These are phyloP conservation scores for Durusdinium trenchii DNA, from an alignment of 73 alveolate species.

Conservation along the genomic window DNA sequence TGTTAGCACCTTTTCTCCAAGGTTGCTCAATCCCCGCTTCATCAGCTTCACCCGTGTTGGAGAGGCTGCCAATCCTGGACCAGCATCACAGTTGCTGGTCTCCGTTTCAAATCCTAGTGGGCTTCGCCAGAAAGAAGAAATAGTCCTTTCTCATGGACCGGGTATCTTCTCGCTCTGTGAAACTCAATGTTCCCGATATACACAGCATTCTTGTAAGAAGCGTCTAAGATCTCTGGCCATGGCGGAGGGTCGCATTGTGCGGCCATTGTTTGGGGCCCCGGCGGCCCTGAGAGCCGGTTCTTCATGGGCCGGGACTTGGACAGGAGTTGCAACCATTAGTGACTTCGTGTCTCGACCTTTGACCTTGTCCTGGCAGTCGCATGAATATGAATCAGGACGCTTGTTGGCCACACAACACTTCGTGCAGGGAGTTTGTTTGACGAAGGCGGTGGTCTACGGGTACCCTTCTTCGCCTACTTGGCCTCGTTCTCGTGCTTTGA, in stretches of 20 bases:
- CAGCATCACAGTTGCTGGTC: background rate
- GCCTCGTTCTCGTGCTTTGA: background rate
- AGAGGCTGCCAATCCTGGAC: background rate
- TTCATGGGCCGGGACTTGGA: background rate
- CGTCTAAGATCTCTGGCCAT: background rate
- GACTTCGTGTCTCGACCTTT: background rate
- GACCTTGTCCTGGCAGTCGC: background rate
- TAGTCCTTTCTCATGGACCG: background rate
- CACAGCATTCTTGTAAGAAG: background rate
- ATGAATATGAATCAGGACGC: background rate
- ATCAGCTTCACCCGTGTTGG: background rate
- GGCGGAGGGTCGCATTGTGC: background rate
- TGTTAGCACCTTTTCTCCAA: too few species aligned
- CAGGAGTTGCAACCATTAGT: background rate
- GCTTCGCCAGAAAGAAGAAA: background rate
- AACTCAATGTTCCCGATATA: background rate
- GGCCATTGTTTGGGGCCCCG: background rate
- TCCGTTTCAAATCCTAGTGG: background rate
- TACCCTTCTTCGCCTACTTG: background rate
- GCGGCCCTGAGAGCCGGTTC: background rate
- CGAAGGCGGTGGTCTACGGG: background rate
- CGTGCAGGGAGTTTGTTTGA: background rate
- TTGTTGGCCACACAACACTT: background rate
- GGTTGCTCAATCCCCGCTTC: too few species aligned
- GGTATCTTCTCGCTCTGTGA: background rate